Conservation (phyloP, 257 asterid species). For the Linaria vulgaris region DNA sequence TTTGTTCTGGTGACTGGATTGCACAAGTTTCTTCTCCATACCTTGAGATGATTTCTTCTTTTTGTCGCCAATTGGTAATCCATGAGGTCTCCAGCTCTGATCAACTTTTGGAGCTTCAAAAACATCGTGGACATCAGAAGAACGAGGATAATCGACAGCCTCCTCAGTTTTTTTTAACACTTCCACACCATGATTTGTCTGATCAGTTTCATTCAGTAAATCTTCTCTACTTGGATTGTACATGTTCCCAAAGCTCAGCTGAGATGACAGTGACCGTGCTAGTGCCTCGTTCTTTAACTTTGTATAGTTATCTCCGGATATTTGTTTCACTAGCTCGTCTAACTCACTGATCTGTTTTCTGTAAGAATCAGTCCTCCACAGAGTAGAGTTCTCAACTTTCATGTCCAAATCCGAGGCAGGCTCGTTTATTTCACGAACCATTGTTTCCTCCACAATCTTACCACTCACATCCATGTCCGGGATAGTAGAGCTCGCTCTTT, state of each 20-base stretch:
- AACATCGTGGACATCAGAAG: conserved; percentile 67
- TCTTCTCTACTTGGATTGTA: conserved; percentile 27
- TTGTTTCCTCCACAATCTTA: conserved; percentile 40
- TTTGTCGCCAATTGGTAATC: conserved; percentile 27
- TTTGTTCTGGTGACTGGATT: conserved; percentile 39
- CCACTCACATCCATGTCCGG: conserved; percentile 31
- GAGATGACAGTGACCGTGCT: conserved; percentile 51
- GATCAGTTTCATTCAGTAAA: conserved; percentile 29
- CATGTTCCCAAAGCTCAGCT: conserved; percentile 27
- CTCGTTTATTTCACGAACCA: conserved; percentile 34
- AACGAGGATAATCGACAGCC: conserved; percentile 32
- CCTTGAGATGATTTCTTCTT: conserved; percentile 26
- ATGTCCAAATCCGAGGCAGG: conserved; percentile 36
- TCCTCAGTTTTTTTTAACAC: conserved; percentile 23
- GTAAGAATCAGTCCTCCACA: conserved; percentile 43
- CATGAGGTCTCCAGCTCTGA: conserved; percentile 21
- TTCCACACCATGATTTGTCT: conserved; percentile 22
- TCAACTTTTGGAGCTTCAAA: conserved; percentile 83
- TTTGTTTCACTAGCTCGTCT: conserved; percentile 58
- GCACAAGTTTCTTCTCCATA: conserved; percentile 50
- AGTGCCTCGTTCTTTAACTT: conserved; percentile 32
- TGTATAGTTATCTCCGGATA: conserved; percentile 47
- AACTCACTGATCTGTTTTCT: conserved; percentile 70
- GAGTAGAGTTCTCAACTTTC: conserved; percentile 37
- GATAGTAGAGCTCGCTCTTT: conserved; percentile 40